Evolutionary conservation across 2,329 filamentous ascomycete genomes (phyloP).

Genomic region (Tolypocladium paradoxum): DNA sequence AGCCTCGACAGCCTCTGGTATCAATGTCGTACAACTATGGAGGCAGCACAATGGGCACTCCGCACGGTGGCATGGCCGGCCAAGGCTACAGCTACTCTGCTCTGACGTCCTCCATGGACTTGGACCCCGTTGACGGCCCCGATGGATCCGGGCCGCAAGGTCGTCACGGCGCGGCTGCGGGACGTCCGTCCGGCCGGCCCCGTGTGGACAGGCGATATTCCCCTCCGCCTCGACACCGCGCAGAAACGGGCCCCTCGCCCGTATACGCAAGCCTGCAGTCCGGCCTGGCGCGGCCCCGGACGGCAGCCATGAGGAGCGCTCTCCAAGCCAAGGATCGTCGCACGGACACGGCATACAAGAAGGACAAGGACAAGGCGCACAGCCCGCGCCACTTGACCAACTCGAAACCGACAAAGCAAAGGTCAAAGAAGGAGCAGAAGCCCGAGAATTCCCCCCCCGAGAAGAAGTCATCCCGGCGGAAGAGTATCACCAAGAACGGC

Average conservation of each 20-base stretch:
- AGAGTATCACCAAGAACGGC: background rate
- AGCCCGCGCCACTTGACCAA: background rate
- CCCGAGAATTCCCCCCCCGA: background rate
- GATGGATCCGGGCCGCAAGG: background rate
- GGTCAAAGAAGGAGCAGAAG: background rate
- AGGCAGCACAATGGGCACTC: background rate
- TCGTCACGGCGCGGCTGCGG: no score
- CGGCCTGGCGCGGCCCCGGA: background rate
- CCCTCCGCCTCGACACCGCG: background rate
- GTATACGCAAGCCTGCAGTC: background rate
- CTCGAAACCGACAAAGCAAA: background rate
- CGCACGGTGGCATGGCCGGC: background rate
- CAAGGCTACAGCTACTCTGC: slow-evolving; percentile 2
- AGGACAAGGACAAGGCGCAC: background rate
- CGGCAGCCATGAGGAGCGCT: background rate
- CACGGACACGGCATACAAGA: background rate
- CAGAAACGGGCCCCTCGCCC: background rate
- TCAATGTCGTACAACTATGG: background rate
- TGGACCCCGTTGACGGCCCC: background rate
- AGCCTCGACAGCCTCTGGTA: background rate
- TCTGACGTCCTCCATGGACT: background rate
- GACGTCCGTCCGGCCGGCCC: no score
- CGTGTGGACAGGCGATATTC: background rate
- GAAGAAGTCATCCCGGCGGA: background rate
- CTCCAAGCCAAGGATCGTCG: background rate